phyloP scores from a whole-genome alignment of 768 basidiomycete genomes.

The Zangia roseola region DNA sequence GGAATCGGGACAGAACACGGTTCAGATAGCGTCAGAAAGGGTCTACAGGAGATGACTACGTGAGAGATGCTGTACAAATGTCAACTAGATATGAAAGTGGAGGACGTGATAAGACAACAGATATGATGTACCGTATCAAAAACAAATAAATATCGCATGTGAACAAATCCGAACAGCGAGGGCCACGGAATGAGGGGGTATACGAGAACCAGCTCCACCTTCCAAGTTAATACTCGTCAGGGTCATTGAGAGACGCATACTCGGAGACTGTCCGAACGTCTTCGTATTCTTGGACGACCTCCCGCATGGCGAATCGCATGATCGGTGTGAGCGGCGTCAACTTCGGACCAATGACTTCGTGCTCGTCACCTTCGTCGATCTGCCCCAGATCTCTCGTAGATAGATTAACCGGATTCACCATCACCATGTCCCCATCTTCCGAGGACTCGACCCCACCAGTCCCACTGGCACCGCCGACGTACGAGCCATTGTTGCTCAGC shows the following conservation, averaged over 20 bases:
- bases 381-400: slow-evolving; percentile 43
- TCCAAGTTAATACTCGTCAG: slow-evolving; percentile 61
- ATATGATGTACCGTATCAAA: not conserved
- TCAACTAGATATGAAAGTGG: too few species aligned
- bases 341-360: slow-evolving; percentile 68
- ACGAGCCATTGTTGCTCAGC: slow-evolving; percentile 30
- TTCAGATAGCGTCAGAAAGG: not conserved
- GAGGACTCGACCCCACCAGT: slow-evolving; percentile 40
- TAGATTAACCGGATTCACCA: slow-evolving; percentile 37
- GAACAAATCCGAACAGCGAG: not conserved
- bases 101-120: not conserved
- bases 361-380: slow-evolving; percentile 51
- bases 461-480: slow-evolving; percentile 35
- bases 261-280: slow-evolving; percentile 73
- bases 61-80: slow-evolving; percentile 4
- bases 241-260: slow-evolving; percentile 68
- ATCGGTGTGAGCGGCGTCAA: slow-evolving; percentile 76
- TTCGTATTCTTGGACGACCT: slow-evolving; percentile 81
- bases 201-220: slow-evolving; percentile 11
- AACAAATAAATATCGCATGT: slow-evolving; percentile 12
- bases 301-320: slow-evolving; percentile 80
- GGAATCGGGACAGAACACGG: not conserved
- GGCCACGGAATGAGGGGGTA: not conserved
- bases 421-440: slow-evolving; percentile 50
- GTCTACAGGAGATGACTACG: slow-evolving; percentile 2